Conservation (phyloP, 1,284 basidiomycete genomes). For the Rhodotorula sp. region DNA sequence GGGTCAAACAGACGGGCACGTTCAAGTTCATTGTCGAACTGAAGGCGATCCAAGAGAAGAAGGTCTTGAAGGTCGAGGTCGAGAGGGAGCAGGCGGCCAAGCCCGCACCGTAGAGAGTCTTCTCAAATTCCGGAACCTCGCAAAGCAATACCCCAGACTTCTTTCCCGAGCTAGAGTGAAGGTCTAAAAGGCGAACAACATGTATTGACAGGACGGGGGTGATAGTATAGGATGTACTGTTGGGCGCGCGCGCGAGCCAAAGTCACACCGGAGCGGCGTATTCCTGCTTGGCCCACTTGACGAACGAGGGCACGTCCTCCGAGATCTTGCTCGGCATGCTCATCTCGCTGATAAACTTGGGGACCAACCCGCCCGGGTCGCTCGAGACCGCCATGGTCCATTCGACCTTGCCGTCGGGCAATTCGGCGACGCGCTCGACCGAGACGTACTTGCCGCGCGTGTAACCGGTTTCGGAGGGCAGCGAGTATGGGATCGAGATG, state of each 20-base stretch:
- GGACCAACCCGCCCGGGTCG: constrained; percentile 32
- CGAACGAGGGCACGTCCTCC: constrained; percentile 36
- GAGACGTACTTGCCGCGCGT: constrained; percentile 27
- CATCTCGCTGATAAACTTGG: constrained; percentile 25
- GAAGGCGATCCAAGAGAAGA: constrained; percentile 6
- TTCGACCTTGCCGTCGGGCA: constrained; percentile 10
- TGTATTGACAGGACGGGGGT: neutral
- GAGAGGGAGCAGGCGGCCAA: neutral
- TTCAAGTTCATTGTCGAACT: constrained; percentile 9
- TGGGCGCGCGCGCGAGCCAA: too few relatives aligned
- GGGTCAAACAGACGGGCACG: constrained; percentile 31
- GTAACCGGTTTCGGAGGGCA: constrained; percentile 9
- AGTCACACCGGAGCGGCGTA: too few relatives aligned
- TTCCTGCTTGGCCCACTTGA: constrained; percentile 23
- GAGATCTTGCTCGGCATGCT: constrained; percentile 34
- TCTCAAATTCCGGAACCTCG: too few relatives aligned
- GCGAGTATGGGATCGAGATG: constrained; percentile 29
- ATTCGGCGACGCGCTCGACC: constrained; percentile 29
- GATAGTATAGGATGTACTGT: neutral
- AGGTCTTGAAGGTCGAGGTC: constrained; percentile 1
- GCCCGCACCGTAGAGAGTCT: neutral
- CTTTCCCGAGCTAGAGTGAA: too few relatives aligned
- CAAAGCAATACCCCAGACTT: too few relatives aligned
- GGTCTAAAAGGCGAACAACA: neutral
- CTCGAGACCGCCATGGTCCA: constrained; percentile 34